Conservation (phyloP, 495 filamentous ascomycete genomes). For the Staphylotrichum tortipilum region DNA sequence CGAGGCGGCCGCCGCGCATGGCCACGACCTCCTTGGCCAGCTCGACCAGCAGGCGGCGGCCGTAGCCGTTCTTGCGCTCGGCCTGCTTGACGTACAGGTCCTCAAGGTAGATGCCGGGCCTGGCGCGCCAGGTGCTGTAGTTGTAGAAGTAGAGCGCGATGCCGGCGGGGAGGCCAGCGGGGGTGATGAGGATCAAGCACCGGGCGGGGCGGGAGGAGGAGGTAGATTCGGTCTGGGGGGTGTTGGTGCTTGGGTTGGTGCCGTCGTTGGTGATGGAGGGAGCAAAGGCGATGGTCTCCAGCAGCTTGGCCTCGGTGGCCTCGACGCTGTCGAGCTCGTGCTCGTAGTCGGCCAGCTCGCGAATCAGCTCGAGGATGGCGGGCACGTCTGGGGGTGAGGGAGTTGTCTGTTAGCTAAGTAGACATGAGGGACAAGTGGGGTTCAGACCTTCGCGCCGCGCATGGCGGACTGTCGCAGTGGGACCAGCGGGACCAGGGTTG, state of each 20-base stretch:
- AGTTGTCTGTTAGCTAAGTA: conserved; percentile 1
- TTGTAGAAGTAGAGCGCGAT: conserved; percentile 56
- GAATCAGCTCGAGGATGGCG: conserved; percentile 72
- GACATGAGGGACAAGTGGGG: neutral
- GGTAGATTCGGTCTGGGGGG: conserved; percentile 30
- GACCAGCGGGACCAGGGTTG: no score
- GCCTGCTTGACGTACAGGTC: conserved; percentile 74
- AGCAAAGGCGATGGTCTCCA: conserved; percentile 70
- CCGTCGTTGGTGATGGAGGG: conserved; percentile 33
- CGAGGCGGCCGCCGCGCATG: conserved; percentile 65
- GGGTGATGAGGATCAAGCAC: conserved; percentile 39
- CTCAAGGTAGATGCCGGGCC: conserved; percentile 87
- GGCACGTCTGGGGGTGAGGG: conserved; percentile 60
- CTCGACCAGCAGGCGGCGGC: conserved; percentile 61
- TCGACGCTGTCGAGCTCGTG: conserved; percentile 62
- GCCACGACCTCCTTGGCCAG: conserved; percentile 68
- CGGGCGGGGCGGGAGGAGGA: conserved; percentile 35
- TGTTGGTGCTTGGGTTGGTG: conserved; percentile 21
- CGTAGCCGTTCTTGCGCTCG: conserved; percentile 69
- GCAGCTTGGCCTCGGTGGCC: conserved; percentile 67
- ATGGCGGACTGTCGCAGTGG: conserved; percentile 23
- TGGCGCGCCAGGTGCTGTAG: conserved; percentile 72
- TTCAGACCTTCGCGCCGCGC: conserved; percentile 25
- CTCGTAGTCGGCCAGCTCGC: conserved; percentile 84
- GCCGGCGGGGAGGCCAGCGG: conserved; percentile 35